Evolutionary conservation across 176 grass and related monocot species (phyloP), one percentile per base, ranked within the genome.

Genomic region (Oryza longistaminata): DNA sequence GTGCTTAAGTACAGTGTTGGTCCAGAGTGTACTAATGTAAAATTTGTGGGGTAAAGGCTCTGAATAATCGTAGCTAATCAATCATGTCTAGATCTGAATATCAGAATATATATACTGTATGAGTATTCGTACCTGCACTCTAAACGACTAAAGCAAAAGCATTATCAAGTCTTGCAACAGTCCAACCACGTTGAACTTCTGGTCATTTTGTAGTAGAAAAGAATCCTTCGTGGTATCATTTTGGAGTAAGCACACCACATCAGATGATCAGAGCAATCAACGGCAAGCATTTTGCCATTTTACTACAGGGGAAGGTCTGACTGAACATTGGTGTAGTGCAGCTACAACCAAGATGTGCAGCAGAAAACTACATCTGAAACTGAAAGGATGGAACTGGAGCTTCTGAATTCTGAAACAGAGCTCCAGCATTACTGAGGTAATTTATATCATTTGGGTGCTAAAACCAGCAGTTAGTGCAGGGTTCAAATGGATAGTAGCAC

Each of bases 11-110:
- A 88, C 39, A 64, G 34, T 73, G 81, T 73, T 89, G 76, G 48
- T 77, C 49, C 21, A 70, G n/a, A 46, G 24, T 79, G 44, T 85
- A 43, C 75, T 88, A 70, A 85, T 91, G 87, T 91, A 83, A 86
- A 91, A 87, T 80, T 64, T 88, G 77, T 85, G 64, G 55, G 39
- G 80, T 78, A 82, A 73, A 82, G 68, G 78, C 66, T 80, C 27
- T 48, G 12, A 80, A 85, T 86, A 83, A 90, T 62, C 64, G 26
- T 70, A 83, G 69, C 64, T 79, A 77, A 75, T 73, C 45, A 73
- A 78, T 73, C 29, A 75, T 75, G 67, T 52, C 34, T 13, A 49
- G 62, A 75, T 60, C 31, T 87, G 67, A 83, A 68, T 74, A 75
- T 60, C 25, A 85, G 67, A 83, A 68, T 74, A 50, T 78, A 21